A percentile compares a stretch with the other conserved stretches of the same genome.
phyloP scores from a whole-genome alignment of 495 filamentous ascomycete genomes.

The Ascodesmis nigricans region DNA sequence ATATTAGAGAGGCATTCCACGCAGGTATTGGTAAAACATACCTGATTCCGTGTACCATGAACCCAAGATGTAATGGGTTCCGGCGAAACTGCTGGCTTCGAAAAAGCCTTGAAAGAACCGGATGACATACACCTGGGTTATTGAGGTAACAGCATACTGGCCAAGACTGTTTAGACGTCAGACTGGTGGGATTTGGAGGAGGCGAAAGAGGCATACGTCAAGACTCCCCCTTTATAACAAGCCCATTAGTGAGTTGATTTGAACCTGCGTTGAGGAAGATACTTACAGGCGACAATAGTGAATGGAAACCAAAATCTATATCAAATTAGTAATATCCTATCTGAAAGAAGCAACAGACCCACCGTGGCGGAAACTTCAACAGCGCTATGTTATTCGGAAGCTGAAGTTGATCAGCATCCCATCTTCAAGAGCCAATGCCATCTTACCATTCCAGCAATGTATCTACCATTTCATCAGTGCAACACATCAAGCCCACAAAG shows the following conservation, averaged over 20 bases:
- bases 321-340: not conserved
- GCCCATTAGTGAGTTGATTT: too few species aligned
- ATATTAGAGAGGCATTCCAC: not conserved
- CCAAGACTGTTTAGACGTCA: too few species aligned
- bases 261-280: too few species aligned
- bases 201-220: too few species aligned
- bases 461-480: not conserved
- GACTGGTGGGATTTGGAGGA: too few species aligned
- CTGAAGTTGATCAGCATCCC: not conserved
- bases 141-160: not conserved
- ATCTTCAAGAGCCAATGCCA: not conserved
- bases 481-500: not conserved
- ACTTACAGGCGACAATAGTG: conserved; percentile 4
- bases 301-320: conserved; percentile 4
- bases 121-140: conserved; percentile 36
- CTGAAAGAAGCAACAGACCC: too few species aligned
- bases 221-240: too few species aligned
- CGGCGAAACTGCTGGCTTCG: conserved; percentile 38
- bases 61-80: conserved; percentile 43
- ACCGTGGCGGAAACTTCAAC: conserved; percentile 1
- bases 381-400: conserved; percentile 2
- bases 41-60: conserved; percentile 39
- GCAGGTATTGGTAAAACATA: not conserved
- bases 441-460: conserved; percentile 3
- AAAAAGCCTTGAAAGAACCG: conserved; percentile 46